Base-by-base conservation (phyloP, 106 monocot species). In the Gastrodia elata region DNA sequence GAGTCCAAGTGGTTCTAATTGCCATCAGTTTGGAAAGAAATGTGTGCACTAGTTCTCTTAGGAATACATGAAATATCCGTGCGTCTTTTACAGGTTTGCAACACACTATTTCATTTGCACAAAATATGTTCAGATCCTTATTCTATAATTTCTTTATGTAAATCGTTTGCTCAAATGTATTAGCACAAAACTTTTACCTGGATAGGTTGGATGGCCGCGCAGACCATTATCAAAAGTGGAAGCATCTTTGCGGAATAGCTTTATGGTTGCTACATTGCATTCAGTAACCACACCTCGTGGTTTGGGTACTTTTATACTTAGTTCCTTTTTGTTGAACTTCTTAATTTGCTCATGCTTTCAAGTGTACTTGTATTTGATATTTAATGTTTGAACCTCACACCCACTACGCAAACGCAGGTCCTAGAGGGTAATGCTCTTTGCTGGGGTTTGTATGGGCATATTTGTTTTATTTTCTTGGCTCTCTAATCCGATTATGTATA, bases 171-270 rank as follows among this genome's bases (percentile, higher is more conserved):
- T 8, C 32, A 61, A 61, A 13, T 11, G 61, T 61, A 32, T 61
- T 10, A 13, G 13, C 20, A 13, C 13, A 61, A 61, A 61, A 33
- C 52, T 30, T 30, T n/a, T 61, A 37, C 38, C 27, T 38, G 69
- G 16, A 74, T 79, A 98, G 97, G 97, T 98, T 27, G 97, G 97
- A 38, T 98, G 97, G 97, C 97, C 97, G 8, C 80, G 93, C 27
- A 88, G 97, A 79, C 97, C 97, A 25, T 73, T 88, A 46, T 43
- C 87, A 36, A 98, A 91, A 82, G 78, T 98, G 65, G 90, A 80
- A 72, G 86, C 85, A 77, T 88, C 97, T 59, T 80, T 98, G 73
- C 91, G 80, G 80, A 98, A 98, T 79, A 98, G 97, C 74, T 98
- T 87, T 77, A 75, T 98, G 84, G 93, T 98, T 39, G 97, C 91